Base-by-base conservation (phyloP, 1,284 basidiomycete species). In the Cystobasidium sp. region DNA sequence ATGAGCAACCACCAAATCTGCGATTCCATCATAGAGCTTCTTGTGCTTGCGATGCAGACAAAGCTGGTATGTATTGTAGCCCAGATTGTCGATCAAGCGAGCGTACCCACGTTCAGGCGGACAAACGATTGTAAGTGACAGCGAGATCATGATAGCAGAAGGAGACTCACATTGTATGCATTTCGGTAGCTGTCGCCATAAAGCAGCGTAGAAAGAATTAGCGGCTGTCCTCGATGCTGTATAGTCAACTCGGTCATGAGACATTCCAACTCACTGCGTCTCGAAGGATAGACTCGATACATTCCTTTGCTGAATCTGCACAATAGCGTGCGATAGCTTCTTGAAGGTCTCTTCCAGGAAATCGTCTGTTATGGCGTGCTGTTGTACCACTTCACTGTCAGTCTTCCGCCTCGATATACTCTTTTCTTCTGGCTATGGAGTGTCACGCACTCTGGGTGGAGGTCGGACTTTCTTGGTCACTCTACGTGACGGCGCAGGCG, bases 291-390 rank as follows among this genome's bases (percentile, higher is more conserved):
- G 88, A 80, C 90, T 91, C 71, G 89, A 89, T 7, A 94, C 93
- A 83, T 97, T 93, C 84, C 97, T 93, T 79, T 93, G 91, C 82
- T 97, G 93, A 73, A 99, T 99, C 85, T 97, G 93, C 74, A 88
- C 87, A 78, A 99, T 95, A 78, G 97, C 97, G 71, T 86, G 85
- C 20, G 90, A 86, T 16, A 97, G 85, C 77, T 88, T 87, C 22
- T 85, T 80, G 92, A 93, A 94, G 61, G 76, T 78, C 22, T 79
- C 78, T 6, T 67, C 65, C 22, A 71, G 22, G 22, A 53, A 37
- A 16, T 56, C 70, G 8, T 56, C 58, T 16, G 70, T 56, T 14
- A 65, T 20, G 43, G 22, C 59, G 41, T 65, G 62, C 70, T 73
- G 24, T 44, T 20, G 37, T 22, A 16, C 31, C 2, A 51, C 22